Conservation (phyloP, 106 monocot genomes). For the Narthecium ossifragum region DNA sequence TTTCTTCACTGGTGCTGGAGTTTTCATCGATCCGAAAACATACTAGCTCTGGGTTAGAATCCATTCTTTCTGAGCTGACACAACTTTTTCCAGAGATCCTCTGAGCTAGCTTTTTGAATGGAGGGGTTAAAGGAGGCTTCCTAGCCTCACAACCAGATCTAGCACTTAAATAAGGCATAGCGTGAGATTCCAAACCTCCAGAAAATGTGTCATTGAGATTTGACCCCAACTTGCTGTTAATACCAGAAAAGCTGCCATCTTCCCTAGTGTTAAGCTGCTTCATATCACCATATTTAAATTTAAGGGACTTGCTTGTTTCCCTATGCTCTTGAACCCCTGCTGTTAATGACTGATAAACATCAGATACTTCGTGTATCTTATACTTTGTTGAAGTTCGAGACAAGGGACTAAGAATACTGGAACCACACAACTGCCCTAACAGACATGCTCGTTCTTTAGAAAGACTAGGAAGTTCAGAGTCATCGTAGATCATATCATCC, state of each 20-base stretch:
- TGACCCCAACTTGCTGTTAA: slow-evolving; percentile 8
- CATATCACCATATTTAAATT: slow-evolving; percentile 13
- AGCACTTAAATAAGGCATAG: slow-evolving; percentile 15
- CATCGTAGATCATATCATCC: slow-evolving; percentile 4
- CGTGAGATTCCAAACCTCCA: slow-evolving; percentile 13
- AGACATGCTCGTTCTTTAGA: slow-evolving; percentile 25
- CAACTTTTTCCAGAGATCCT: slow-evolving; percentile 23
- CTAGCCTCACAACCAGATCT: slow-evolving; percentile 6
- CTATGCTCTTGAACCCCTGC: slow-evolving; percentile 17
- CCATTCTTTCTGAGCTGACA: slow-evolving; percentile 30
- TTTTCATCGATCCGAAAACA: slow-evolving; percentile 90
- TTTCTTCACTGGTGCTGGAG: slow-evolving; percentile 40
- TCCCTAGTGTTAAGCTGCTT: slow-evolving; percentile 12
- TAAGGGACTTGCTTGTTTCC: slow-evolving; percentile 8
- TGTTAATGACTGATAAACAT: slow-evolving; percentile 37
- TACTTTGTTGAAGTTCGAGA: slow-evolving; percentile 15
- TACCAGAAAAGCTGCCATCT: slow-evolving; percentile 1
- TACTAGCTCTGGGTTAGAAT: slow-evolving; percentile 42
- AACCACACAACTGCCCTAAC: slow-evolving; percentile 26
- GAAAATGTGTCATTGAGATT: slow-evolving; percentile 14
- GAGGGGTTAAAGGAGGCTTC: slow-evolving; percentile 43
- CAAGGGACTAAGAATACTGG: slow-evolving; percentile 13
- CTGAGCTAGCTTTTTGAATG: slow-evolving; percentile 28
- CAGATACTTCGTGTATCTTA: slow-evolving; percentile 25
- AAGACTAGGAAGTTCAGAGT: slow-evolving; percentile 25